phyloP scores from a whole-genome alignment of 1,284 basidiomycete genomes.

The Rhizoctonia solani region DNA sequence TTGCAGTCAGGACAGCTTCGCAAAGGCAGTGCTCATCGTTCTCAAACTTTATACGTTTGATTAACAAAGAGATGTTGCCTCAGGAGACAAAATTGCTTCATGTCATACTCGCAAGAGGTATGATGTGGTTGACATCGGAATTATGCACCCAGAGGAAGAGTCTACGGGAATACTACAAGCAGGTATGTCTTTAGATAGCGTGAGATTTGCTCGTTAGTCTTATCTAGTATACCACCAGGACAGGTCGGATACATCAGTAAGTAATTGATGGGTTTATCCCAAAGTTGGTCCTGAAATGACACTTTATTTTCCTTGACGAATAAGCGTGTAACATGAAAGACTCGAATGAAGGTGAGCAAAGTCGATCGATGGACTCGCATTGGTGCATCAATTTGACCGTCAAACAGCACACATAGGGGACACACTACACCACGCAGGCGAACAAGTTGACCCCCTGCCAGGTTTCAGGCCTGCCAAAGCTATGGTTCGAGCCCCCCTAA shows the following conservation, averaged over 20 bases:
- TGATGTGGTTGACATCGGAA: conserved; percentile 88
- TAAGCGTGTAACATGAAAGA: conserved; percentile 98
- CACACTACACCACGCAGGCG: conserved; percentile 81
- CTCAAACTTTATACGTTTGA: conserved; percentile 33
- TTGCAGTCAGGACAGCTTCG: conserved; percentile 61
- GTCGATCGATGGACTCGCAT: neutral
- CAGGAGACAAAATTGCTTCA: conserved; percentile 88
- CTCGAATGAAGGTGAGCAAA: conserved; percentile 86
- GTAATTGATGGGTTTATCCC: neutral
- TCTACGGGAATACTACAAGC: conserved; percentile 70
- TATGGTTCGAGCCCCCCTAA: conserved; percentile 66
- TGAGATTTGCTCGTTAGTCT: neutral
- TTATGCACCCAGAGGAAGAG: conserved; percentile 89
- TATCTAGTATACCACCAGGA: conserved; percentile 50
- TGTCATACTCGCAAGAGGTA: conserved; percentile 88
- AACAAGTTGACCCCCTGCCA: conserved; percentile 81
- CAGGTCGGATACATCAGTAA: conserved; percentile 82
- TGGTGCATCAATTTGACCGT: conserved; percentile 35
- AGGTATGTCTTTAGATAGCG: neutral
- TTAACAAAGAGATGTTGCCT: neutral
- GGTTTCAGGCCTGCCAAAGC: conserved; percentile 92
- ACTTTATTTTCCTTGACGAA: neutral
- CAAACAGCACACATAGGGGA: conserved; percentile 87
- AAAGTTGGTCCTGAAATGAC: neutral
- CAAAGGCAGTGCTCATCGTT: no score